Evolutionary conservation across 805 yeast genomes (phyloP).

Genomic region (Ogataea methylovora): DNA sequence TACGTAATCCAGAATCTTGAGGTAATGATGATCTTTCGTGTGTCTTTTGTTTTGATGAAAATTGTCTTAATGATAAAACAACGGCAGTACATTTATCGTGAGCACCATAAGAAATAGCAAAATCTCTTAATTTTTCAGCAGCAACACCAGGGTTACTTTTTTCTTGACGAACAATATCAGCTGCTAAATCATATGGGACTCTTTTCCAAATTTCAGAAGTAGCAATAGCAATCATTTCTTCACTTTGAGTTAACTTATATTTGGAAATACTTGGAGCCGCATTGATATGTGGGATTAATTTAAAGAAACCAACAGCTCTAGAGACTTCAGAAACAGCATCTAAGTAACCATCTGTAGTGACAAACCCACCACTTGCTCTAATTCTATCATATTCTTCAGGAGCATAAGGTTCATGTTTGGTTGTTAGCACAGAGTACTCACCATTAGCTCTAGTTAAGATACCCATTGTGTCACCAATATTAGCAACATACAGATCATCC

Average conservation of each 20-base stretch:
- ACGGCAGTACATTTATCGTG: constrained; percentile 71
- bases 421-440: constrained; percentile 64
- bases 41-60: constrained; percentile 26
- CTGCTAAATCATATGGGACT: constrained; percentile 76
- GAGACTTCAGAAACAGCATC: constrained; percentile 81
- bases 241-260: constrained; percentile 53
- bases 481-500: constrained; percentile 67
- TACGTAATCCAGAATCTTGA: constrained; percentile 73
- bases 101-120: constrained; percentile 89
- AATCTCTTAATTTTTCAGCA: constrained; percentile 88
- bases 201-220: constrained; percentile 81
- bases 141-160: constrained; percentile 82
- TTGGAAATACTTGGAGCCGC: constrained; percentile 78
- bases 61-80: constrained; percentile 64
- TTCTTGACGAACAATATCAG: constrained; percentile 80
- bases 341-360: constrained; percentile 73
- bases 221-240: constrained; percentile 80
- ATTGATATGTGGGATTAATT: constrained; percentile 78
- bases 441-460: constrained; percentile 76
- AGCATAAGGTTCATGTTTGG: constrained; percentile 77
- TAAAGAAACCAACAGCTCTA: constrained; percentile 87
- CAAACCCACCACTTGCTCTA: constrained; percentile 86
- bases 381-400: constrained; percentile 77
- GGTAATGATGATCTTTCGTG: constrained; percentile 39
- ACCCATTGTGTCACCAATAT: constrained; percentile 86